These are phyloP conservation scores for Cunninghamia lanceolata DNA, from an alignment of 75 land plant genomes.

Conservation along the genomic window DNA sequence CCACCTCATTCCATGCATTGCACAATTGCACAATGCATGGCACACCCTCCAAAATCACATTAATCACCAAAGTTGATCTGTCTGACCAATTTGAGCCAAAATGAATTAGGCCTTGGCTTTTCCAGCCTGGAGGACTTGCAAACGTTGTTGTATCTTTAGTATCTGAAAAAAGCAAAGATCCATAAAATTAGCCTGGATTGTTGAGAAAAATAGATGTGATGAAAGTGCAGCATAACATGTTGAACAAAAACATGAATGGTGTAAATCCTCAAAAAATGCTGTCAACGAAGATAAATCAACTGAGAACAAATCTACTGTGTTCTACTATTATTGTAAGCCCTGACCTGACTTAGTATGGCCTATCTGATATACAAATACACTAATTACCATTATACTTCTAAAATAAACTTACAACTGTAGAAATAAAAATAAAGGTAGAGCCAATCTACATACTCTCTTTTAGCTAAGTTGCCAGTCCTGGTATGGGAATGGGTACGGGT, in stretches of 20 bases:
- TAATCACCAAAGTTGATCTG: neutral
- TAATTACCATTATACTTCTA: neutral
- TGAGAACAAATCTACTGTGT: neutral
- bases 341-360: neutral
- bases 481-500: no score
- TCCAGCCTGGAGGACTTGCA: conserved; percentile 12
- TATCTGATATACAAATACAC: neutral
- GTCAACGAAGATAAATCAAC: neutral
- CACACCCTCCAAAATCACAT: neutral
- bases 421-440: neutral
- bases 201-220: neutral
- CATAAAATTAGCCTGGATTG: neutral
- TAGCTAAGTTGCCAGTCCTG: no score
- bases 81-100: neutral
- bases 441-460: neutral
- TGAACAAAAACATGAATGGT: neutral
- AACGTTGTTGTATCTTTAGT: conserved; percentile 11
- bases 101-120: conserved; percentile 7
- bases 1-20: conserved; percentile 3
- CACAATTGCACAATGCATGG: neutral
- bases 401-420: no score
- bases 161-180: neutral
- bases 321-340: neutral
- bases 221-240: neutral
- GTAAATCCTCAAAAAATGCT: neutral